These are phyloP conservation scores for Ricinus communis DNA, from an alignment of 345 rosid genomes.

Conservation along the genomic window DNA sequence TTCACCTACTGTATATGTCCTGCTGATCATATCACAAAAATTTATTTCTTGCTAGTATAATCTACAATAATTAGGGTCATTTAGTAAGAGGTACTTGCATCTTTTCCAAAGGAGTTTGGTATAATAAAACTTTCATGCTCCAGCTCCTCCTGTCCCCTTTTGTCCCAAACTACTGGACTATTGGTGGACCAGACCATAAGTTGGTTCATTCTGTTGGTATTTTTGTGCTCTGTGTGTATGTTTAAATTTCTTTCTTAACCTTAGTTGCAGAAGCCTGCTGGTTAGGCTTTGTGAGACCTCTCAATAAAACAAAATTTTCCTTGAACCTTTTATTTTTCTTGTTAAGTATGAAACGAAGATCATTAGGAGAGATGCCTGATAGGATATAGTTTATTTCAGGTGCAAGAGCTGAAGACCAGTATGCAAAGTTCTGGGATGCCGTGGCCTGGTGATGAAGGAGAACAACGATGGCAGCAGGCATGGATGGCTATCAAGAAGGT, in stretches of 20 bases:
- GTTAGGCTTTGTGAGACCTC: not conserved
- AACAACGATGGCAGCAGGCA: slow-evolving; percentile 89
- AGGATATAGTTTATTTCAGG: slow-evolving; percentile 43
- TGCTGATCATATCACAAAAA: not conserved
- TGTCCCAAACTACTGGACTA: not conserved
- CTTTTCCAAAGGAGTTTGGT: not conserved
- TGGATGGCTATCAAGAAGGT: slow-evolving; percentile 98
- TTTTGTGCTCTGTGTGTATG: not conserved
- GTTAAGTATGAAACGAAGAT: not conserved
- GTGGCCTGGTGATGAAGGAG: slow-evolving; percentile 99
- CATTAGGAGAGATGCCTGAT: not conserved
- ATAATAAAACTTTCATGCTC: not conserved
- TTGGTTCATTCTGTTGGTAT: not conserved
- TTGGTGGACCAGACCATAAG: not conserved
- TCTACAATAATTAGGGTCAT: not conserved
- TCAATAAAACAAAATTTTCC: slow-evolving; percentile 1
- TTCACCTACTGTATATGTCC: not conserved
- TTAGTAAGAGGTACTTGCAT: not conserved
- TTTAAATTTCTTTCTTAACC: not conserved
- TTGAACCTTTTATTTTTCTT: not conserved
- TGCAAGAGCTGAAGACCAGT: slow-evolving; percentile 75
- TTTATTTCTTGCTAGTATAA: not conserved
- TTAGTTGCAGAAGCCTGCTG: slow-evolving; percentile 6
- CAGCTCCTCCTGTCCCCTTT: not conserved
- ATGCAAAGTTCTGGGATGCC: slow-evolving; percentile 91